Evolutionary conservation across 371 early-diverging fungal species (phyloP), one percentile per base, ranked within the genome.

Genomic region (Zopfochytrium polystomum): DNA sequence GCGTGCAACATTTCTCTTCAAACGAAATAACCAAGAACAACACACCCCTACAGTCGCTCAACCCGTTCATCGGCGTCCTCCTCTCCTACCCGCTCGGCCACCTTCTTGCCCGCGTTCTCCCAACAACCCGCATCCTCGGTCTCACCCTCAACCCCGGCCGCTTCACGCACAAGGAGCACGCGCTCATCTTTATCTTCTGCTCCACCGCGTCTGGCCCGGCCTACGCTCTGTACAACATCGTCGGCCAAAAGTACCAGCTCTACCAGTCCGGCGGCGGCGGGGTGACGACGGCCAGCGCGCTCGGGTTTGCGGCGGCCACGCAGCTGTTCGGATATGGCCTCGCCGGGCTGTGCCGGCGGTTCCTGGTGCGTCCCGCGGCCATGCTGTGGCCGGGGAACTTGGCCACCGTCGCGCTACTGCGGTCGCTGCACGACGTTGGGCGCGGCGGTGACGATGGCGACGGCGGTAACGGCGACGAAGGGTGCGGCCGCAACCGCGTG

Each of bases 371-470:
- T 50, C 91, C 91, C 15, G 73, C 86, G 3, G 72, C 83, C 9
- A 91, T 92, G 90, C 79, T 89, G 48, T 93, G 91, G 91, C 92
- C 92, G 20, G 51, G 70, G 0, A 84, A 77, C 52, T 68, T 92
- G 55, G 76, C 89, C 25, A 78, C 76, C 35, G 83, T 88, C 32
- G 81, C 90, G 7, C 69, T 92, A 25, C 84, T 89, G 72, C 78
- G 80, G 44, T 80, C 88, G 0, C 81, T 91, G 58, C 91, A 91
- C 71, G 70, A 65, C n/a, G 1, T 30, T 53, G 33, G 30, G 13
- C 46, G 34, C 1, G 49, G 26, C 23, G 1, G 1, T n/a, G 11
- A 11, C n/a, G n/a, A n/a, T n/a, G n/a, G n/a, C n/a, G n/a, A n/a
- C 11, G 11, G 60, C 47, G 23, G 20, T 18, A 18, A 18, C 38